A percentile compares a stretch with the other conserved stretches of the same genome.
phyloP scores from a whole-genome alignment of 1,284 basidiomycete genomes.

The Xerocomus minutiporus region DNA sequence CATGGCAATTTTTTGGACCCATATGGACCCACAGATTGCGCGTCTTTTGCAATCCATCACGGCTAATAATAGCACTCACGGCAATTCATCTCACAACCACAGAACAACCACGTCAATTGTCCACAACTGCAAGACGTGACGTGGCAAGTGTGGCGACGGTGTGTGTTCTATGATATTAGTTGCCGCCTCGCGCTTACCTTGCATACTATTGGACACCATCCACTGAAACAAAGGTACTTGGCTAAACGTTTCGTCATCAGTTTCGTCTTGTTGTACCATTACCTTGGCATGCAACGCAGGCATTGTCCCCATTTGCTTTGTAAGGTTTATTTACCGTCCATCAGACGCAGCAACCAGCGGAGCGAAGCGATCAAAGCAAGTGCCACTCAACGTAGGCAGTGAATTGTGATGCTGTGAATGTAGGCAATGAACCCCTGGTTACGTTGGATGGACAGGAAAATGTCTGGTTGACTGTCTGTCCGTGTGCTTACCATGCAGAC shows the following conservation, averaged over 20 bases:
- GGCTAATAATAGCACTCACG: not conserved
- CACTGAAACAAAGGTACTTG: too few species aligned
- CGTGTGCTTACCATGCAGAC: not conserved
- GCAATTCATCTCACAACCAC: not conserved
- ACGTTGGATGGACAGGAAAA: not conserved
- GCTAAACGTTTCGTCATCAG: too few species aligned
- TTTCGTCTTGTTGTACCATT: too few species aligned
- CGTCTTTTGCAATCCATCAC: constrained; percentile 7
- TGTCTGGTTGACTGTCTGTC: not conserved
- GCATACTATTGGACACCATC: not conserved
- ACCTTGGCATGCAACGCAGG: too few species aligned
- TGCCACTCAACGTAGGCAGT: not conserved
- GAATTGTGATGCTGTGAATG: too few species aligned
- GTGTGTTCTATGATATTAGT: too few species aligned
- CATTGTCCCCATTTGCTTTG: not conserved
- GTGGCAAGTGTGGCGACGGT: not conserved
- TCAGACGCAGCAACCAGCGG: not conserved
- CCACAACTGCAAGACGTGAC: not conserved
- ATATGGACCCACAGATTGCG: constrained; percentile 23
- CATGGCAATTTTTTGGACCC: constrained; percentile 30
- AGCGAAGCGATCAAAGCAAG: not conserved
- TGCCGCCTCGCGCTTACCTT: not conserved
- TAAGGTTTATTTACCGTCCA: not conserved
- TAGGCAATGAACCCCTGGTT: too few species aligned
- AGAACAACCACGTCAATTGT: not conserved